Evolutionary conservation across 2,329 filamentous ascomycete genomes (phyloP), one percentile per base, ranked within the genome.

Genomic region (Beauveria medogensis): DNA sequence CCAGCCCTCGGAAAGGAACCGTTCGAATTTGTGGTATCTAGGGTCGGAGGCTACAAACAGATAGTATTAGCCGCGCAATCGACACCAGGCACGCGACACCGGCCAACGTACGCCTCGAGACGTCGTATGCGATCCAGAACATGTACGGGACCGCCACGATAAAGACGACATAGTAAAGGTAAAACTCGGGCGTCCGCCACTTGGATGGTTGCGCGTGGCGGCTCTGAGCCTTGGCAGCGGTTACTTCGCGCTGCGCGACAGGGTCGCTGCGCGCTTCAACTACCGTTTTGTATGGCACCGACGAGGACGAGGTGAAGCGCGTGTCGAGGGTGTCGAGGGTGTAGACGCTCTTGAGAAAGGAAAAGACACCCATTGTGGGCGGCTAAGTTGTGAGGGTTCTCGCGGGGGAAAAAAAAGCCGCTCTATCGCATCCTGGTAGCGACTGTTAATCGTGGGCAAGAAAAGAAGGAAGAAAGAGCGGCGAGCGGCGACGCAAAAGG

Each of bases 121-220:
- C 91, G 75, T 90, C 84, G 66, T 92, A 90, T 10, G 89, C 87
- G n/a, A 88, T 80, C 79, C 91, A 96, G 75, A 96, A 91, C 92
- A 99, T 99, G 68, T 86, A 82, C 9, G 91, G 91, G 28, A 97
- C 80, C 60, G 79, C 80, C 6, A 83, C 70, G 34, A 81, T 64
- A 67, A 97, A 83, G 65, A 90, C 75, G 22, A 88, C 53, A 67
- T 87, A 89, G 77, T 99, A 97, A 59, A 92, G 67, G 71, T 85
- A 88, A 77, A 94, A 97, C 75, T 99, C 94, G 3, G 82, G 81
- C 0, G 92, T 95, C 26, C 81, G 84, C 93, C 93, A 99, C 86
- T 83, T 88, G 48, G 92, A 82, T 41, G 85, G 83, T 63, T 82
- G 79, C 60, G 73, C 80, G 69, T 37, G 12, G 34, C 72, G 71